These are phyloP conservation scores for Aspergillus indologenus DNA, from an alignment of 495 filamentous ascomycete species.

Conservation along the genomic window DNA sequence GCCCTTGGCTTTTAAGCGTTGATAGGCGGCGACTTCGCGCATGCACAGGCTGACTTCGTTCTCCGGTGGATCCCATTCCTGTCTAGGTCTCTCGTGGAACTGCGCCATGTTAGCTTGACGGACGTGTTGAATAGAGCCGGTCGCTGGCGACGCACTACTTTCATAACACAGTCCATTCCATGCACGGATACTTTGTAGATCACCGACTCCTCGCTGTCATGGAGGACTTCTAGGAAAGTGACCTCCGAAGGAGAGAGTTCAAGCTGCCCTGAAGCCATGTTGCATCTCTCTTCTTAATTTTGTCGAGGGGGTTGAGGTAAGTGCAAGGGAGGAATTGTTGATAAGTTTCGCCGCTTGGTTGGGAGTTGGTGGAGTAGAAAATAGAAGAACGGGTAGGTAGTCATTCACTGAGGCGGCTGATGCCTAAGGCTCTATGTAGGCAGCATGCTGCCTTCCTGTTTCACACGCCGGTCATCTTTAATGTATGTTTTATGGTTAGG, in stretches of 20 bases:
- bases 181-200: slow-evolving; percentile 21
- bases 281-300: no score
- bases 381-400: no score
- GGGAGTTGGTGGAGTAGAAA: no score
- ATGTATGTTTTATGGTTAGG: no score
- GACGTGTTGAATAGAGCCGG: slow-evolving; percentile 1
- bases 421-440: no score
- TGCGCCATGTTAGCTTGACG: background rate
- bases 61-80: slow-evolving; percentile 14
- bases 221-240: slow-evolving; percentile 18
- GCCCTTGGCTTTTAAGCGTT: slow-evolving; percentile 22
- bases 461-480: no score
- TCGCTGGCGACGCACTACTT: slow-evolving; percentile 21
- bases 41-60: slow-evolving; percentile 21
- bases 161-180: slow-evolving; percentile 22
- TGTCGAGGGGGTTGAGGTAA: no score
- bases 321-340: no score
- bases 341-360: no score
- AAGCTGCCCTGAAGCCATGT: background rate
- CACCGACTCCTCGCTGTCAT: slow-evolving; percentile 13
- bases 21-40: slow-evolving; percentile 23
- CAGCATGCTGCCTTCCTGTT: no score
- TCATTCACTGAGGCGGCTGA: no score
- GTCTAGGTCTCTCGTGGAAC: slow-evolving; percentile 19
- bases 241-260: slow-evolving; percentile 20